Conservation (phyloP, 768 basidiomycete species). For the Auriscalpium microsporum region DNA sequence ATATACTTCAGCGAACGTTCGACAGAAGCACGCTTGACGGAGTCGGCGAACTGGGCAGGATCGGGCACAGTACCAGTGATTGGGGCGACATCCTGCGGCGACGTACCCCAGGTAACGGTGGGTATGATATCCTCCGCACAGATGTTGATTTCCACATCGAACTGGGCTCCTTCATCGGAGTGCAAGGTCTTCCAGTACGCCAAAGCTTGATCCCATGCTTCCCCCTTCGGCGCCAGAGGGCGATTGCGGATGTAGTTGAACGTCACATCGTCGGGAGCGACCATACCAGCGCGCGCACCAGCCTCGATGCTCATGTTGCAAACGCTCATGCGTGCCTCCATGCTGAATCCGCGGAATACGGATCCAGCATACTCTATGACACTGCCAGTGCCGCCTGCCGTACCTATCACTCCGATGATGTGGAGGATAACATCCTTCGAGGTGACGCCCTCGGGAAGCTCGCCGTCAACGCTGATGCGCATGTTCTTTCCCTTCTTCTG, state of each 20-base stretch:
- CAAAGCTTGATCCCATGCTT: constrained; percentile 51
- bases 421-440: constrained; percentile 61
- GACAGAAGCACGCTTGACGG: constrained; percentile 36
- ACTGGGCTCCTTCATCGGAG: constrained; percentile 49
- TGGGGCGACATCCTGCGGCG: constrained; percentile 52
- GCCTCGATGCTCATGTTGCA: constrained; percentile 69
- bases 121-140: constrained; percentile 53
- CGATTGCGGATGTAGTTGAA: constrained; percentile 54
- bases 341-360: constrained; percentile 45
- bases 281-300: constrained; percentile 58
- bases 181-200: constrained; percentile 51
- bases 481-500: constrained; percentile 61
- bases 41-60: constrained; percentile 37
- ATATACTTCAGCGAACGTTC: constrained; percentile 52
- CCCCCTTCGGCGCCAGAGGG: constrained; percentile 49
- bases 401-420: constrained; percentile 57
- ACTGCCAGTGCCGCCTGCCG: constrained; percentile 55
- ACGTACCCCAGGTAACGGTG: constrained; percentile 61
- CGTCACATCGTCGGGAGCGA: constrained; percentile 55
- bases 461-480: constrained; percentile 53
- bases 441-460: constrained; percentile 44
- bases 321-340: constrained; percentile 55
- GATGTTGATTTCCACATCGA: constrained; percentile 51
- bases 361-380: constrained; percentile 58
- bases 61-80: constrained; percentile 51